These are phyloP conservation scores for Globisporangium megalacanthum DNA, from an alignment of 352 stramenopile genomes.

Conservation along the genomic window DNA sequence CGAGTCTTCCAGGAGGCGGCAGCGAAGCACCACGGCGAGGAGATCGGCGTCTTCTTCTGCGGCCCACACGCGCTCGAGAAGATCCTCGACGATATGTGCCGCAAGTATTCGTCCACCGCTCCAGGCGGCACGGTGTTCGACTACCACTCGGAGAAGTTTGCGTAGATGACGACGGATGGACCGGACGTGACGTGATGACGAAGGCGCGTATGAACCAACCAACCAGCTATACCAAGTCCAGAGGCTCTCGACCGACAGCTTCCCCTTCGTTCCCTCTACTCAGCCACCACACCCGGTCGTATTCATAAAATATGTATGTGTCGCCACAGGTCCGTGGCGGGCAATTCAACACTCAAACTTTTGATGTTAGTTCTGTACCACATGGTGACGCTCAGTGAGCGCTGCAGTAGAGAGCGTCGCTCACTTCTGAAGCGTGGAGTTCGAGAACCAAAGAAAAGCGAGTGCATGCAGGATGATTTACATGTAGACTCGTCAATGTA, in stretches of 20 bases:
- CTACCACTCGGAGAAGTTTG: slow-evolving; percentile 85
- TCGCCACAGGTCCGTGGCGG: too few species aligned
- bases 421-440: too few species aligned
- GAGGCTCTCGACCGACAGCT: not conserved
- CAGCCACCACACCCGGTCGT: not conserved
- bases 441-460: too few species aligned
- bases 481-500: too few species aligned
- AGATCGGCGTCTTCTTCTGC: slow-evolving; percentile 88
- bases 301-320: not conserved
- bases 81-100: slow-evolving; percentile 64
- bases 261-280: too few species aligned
- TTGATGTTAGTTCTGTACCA: too few species aligned
- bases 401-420: too few species aligned
- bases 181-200: not conserved
- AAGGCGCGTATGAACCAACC: not conserved
- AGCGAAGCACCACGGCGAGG: slow-evolving; percentile 43
- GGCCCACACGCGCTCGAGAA: slow-evolving; percentile 75
- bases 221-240: not conserved
- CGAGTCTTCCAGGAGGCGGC: slow-evolving; percentile 56
- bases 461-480: too few species aligned
- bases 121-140: slow-evolving; percentile 63
- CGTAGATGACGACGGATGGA: slow-evolving; percentile 19
- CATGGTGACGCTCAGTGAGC: too few species aligned
- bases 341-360: too few species aligned
- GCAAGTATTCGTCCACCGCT: slow-evolving; percentile 52